Base-by-base conservation (phyloP, 768 basidiomycete genomes). In the Lactarius akahatsu region DNA sequence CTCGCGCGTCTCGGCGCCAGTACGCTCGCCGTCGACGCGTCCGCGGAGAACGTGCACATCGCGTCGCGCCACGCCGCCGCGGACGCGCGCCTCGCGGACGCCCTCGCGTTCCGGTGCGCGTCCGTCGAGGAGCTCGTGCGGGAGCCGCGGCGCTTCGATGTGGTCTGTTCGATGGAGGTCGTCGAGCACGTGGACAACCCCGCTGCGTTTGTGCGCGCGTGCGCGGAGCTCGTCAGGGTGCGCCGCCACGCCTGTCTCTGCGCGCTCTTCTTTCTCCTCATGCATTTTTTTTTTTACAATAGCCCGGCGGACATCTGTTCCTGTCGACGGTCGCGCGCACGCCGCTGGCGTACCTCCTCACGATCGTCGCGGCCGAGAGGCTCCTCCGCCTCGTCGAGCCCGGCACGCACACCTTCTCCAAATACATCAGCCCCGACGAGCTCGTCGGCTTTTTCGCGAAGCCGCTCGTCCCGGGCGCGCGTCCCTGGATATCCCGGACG, bases 81-180 rank as follows among this genome's bases (percentile, higher is more conserved):
- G 4, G 97, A 98, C 74, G 90, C 91, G 0, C 74, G 77, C 45
- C 80, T 96, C 23, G 72, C 26, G 78, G 10, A 9, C 72, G 2
- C 80, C 96, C 30, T 76, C 79, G 0, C 10, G 9, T 98, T 98
- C 77, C 77, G 85, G 9, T 86, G 92, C 72, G 81, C 85, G 0
- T 81, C 90, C 0, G 93, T 90, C 0, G 95, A 98, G 73, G 81
- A 81, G 0, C 82, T 99, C 4, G 77, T 92, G 34, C 73, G 81
- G 13, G 86, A 87, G 5, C 75, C 83, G 16, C 82, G 81, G 71
- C 85, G 85, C 60, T 98, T 89, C 74, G 96, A 98, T 74, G 84
- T 95, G 23, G 95, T 99, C 16, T 97, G 94, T 74, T 91, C 95
- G 11, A 93, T 98, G 93, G 97, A 99, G 76, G 96, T 99, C 9